Base-by-base conservation (phyloP, 495 filamentous ascomycete genomes). In the Penicillium diatomitis region DNA sequence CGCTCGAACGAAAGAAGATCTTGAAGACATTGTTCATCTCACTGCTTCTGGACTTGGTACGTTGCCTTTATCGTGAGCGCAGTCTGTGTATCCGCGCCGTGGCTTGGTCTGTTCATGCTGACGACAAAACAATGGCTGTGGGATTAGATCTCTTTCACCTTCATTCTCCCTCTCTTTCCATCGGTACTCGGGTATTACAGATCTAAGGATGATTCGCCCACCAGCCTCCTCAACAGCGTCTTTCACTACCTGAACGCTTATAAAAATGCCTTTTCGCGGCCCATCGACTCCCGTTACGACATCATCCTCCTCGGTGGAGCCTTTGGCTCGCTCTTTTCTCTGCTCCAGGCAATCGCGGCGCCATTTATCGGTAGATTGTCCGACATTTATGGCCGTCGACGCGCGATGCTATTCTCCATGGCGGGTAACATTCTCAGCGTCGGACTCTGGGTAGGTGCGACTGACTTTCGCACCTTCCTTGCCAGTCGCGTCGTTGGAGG, bases 81-180 rank as follows among this genome's bases (percentile, higher is more conserved):
- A 29, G 4, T 3, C 7, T 9, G 28, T 30, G 4, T 30, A 10
- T 29, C 27, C 2, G 27, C 27, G 39, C 39, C 2, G n/a, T 41
- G 28, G 84, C 49, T 35, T 12, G 20, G 20, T 20, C 0, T 20
- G 20, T 20, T 20, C 20, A 20, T 20, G 20, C 20, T 20, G 20
- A 20, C 20, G 20, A 20, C 20, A 20, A 20, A 20, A 20, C 20
- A 20, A 20, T 20, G 20, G 20, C 20, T 20, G 20, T 20, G 20
- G 20, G 20, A 20, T 20, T 54, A 87, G 83, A 82, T 86, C 53
- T 87, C 85, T 27, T 88, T 87, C 66, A 95, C 90, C 9, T 89
- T 96, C 68, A 95, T 95, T 67, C 85, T 96, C 7, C 90, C 90
- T 2, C 81, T 96, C 46, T 96, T 94, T 62, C 90, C 90, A 5